Evolutionary conservation across 352 stramenopile genomes (phyloP).

Genomic region (Hyaloperonospora brassicae): DNA sequence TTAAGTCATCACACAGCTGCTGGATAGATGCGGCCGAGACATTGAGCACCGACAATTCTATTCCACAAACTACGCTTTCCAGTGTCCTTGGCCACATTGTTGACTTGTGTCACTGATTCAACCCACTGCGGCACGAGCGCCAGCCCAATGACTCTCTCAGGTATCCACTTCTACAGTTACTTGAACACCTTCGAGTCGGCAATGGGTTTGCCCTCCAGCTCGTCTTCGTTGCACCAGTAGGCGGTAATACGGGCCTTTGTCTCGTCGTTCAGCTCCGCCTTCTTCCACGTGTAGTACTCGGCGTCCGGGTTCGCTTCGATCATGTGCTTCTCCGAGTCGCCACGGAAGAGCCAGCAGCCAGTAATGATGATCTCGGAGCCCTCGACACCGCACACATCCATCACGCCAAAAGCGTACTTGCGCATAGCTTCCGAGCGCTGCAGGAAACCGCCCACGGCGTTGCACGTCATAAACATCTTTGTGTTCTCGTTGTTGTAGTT

Average conservation of each 20-base stretch:
- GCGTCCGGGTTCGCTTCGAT: slow-evolving; percentile 86
- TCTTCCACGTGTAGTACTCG: slow-evolving; percentile 90
- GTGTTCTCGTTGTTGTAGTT: slow-evolving; percentile 93
- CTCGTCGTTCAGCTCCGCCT: slow-evolving; percentile 57
- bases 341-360: slow-evolving; percentile 88
- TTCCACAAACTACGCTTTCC: too few relatives aligned
- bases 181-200: slow-evolving; percentile 93
- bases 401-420: slow-evolving; percentile 90
- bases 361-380: slow-evolving; percentile 79
- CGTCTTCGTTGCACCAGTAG: slow-evolving; percentile 85
- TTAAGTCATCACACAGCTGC: too few relatives aligned
- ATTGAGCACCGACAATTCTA: too few relatives aligned
- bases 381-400: slow-evolving; percentile 62
- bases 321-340: slow-evolving; percentile 81
- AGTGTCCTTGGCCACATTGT: too few relatives aligned
- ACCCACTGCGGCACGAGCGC: too few relatives aligned
- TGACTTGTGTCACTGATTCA: too few relatives aligned
- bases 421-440: slow-evolving; percentile 88
- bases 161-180: too few relatives aligned
- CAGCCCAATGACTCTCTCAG: too few relatives aligned
- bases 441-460: slow-evolving; percentile 88
- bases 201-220: slow-evolving; percentile 84
- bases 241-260: slow-evolving; percentile 76
- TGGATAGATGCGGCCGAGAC: too few relatives aligned
- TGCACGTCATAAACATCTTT: slow-evolving; percentile 90